phyloP scores from a whole-genome alignment of 2,329 filamentous ascomycete species.

The Trichoderma sp. region DNA sequence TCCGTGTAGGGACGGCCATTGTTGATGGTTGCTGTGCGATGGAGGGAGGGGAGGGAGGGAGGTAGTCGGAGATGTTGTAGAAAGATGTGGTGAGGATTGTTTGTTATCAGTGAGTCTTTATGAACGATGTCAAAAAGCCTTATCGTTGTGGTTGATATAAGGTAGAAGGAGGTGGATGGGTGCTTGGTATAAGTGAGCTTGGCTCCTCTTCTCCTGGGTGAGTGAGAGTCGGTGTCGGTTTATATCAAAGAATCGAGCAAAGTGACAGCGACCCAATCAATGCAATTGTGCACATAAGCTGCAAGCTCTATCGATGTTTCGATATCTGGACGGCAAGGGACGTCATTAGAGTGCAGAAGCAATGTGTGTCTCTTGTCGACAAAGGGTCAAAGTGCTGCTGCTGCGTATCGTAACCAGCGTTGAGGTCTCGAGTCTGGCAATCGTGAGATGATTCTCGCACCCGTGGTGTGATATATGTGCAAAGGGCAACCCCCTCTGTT shows the following conservation, averaged over 20 bases:
- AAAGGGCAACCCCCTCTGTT: conserved; percentile 21
- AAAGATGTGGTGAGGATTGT: neutral
- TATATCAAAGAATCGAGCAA: conserved; percentile 18
- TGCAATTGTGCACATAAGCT: conserved; percentile 26
- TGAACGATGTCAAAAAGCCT: neutral
- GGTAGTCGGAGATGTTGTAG: too few relatives aligned
- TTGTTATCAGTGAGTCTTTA: neutral
- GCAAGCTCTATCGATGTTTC: conserved; percentile 27
- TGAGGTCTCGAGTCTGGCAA: conserved; percentile 19
- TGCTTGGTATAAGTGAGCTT: conserved; percentile 10
- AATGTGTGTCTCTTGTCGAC: conserved; percentile 12
- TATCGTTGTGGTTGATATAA: neutral
- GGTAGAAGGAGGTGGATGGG: neutral
- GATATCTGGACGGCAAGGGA: conserved; percentile 14
- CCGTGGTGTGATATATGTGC: conserved; percentile 28
- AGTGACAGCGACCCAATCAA: conserved; percentile 22
- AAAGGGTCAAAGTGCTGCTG: conserved; percentile 9
- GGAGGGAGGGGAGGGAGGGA: neutral
- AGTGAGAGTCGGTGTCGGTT: conserved; percentile 27
- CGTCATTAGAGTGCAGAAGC: conserved; percentile 18
- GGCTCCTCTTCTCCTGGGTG: neutral
- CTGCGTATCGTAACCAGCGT: conserved; percentile 5
- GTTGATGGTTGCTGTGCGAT: conserved; percentile 2
- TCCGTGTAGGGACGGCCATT: conserved; percentile 25
- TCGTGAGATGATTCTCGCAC: conserved; percentile 22